Evolutionary conservation across 441 rosid genomes (phyloP).

Genomic region (Erodium chrysanthum): DNA sequence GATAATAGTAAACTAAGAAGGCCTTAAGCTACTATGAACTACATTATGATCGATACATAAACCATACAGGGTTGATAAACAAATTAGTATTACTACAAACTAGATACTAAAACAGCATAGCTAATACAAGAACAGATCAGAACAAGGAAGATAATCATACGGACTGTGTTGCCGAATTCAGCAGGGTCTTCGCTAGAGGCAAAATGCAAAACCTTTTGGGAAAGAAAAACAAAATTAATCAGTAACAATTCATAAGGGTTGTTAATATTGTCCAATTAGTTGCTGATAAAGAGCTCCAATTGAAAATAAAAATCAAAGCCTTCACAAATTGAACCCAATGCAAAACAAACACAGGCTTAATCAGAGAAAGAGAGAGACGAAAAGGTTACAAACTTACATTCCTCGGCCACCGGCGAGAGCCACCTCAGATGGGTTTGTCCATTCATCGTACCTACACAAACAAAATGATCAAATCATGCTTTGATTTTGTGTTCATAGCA

Average conservation of each 20-base stretch:
- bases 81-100: too few relatives aligned
- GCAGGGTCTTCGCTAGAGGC: slow-evolving; percentile 36
- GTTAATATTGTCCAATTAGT: not conserved
- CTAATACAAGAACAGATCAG: not conserved
- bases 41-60: not conserved
- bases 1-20: not conserved
- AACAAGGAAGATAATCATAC: slow-evolving; percentile 21
- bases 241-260: not conserved
- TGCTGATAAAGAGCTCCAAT: not conserved
- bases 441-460: slow-evolving; percentile 39
- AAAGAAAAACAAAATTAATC: not conserved
- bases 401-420: slow-evolving; percentile 59
- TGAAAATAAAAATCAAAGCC: not conserved
- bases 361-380: not conserved
- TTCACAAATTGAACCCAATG: not conserved
- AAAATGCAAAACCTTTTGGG: slow-evolving; percentile 41
- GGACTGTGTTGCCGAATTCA: slow-evolving; percentile 30
- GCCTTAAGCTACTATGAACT: not conserved
- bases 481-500: not conserved
- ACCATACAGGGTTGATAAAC: not conserved
- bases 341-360: not conserved
- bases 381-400: slow-evolving; percentile 29
- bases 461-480: not conserved
- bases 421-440: slow-evolving; percentile 55
- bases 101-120: not conserved